These are phyloP conservation scores for Cornus kousa DNA, from an alignment of 148 eudicot genomes.

Conservation along the genomic window DNA sequence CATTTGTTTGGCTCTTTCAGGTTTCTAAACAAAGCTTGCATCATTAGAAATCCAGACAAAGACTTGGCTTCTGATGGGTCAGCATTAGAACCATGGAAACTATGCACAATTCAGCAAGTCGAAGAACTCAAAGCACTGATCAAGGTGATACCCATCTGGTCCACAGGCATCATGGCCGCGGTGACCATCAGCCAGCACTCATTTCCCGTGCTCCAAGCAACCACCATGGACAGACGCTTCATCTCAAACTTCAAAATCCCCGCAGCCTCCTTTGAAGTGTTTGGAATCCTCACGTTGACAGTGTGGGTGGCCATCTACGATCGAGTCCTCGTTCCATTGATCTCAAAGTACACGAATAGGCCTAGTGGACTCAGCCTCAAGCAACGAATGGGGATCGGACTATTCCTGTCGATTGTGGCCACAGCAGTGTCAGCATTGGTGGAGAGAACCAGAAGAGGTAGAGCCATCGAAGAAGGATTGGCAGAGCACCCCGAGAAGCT, in stretches of 20 bases:
- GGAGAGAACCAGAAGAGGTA: constrained; percentile 23
- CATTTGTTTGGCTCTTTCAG: constrained; percentile 14
- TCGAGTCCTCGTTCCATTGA: constrained; percentile 22
- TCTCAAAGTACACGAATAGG: constrained; percentile 27
- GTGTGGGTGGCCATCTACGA: constrained; percentile 36
- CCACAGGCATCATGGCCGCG: constrained; percentile 35
- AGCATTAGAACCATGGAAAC: constrained; percentile 23
- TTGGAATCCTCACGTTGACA: constrained; percentile 27
- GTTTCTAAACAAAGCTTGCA: constrained; percentile 46
- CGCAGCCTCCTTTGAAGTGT: constrained; percentile 29
- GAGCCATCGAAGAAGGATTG: constrained; percentile 28
- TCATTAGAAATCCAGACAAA: constrained; percentile 23
- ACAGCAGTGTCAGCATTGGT: constrained; percentile 25
- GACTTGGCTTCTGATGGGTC: constrained; percentile 23
- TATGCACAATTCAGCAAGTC: constrained; percentile 43
- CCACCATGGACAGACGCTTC: constrained; percentile 36
- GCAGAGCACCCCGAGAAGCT: neutral
- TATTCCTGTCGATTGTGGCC: constrained; percentile 29
- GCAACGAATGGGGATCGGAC: constrained; percentile 40
- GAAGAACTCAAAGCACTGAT: constrained; percentile 39
- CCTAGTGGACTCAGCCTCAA: constrained; percentile 23
- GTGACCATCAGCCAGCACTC: constrained; percentile 35
- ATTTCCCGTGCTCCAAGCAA: constrained; percentile 42
- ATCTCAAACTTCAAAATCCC: constrained; percentile 36
- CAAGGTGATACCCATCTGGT: constrained; percentile 43